Base-by-base conservation (phyloP, 2,329 filamentous ascomycete genomes). In the Clarireedia sp. region DNA sequence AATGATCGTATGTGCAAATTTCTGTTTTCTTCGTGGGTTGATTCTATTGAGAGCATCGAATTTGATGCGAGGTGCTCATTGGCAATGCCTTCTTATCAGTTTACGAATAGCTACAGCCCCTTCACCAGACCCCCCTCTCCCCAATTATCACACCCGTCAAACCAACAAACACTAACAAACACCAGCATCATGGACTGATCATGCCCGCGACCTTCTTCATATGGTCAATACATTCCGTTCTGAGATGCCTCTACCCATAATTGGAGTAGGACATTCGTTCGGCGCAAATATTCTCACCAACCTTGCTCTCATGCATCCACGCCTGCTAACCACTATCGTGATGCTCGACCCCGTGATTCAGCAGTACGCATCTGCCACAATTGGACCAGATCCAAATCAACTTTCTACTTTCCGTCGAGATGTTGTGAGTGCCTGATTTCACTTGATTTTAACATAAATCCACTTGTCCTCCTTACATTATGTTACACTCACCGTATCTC, bases 191-290 rank as follows among this genome's bases (percentile, higher is more conserved):
- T 96, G 91, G 90, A 78, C 85, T 60, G 92, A 96, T 71, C 85
- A 92, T 69, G 75, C 88, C 44, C 82, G 90, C 45, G 91, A 96
- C 69, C 79, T 95, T 3, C 78, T 92, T 19, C 82, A 90, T 66
- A 79, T 96, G 71, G 79, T 94, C 72, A 96, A 95, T 71, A 77
- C 82, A 53, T 91, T 95, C 72, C 86, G 89, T 40, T 73, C 78
- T n/a, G 75, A 87, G 58, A 89, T 92, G 79, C 85, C 87, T 12
- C 86, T 55, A 12, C 91, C 91, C 1, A 75, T 96, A 19, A 72
- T 96, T 60, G 91, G 87, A 57, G 71, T 96, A 26, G 91, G 89
- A 19, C 91, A 97, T 72, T 95, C 89, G 63, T 91, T 95, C 76
- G 92, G 92, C 63, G 90, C 80, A 61, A 82, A 81, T 67, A 81